A percentile compares a stretch with the other conserved stretches of the same genome.
These are phyloP conservation scores for Penicillium angulare DNA, from an alignment of 495 filamentous ascomycete species.

Conservation along the genomic window DNA sequence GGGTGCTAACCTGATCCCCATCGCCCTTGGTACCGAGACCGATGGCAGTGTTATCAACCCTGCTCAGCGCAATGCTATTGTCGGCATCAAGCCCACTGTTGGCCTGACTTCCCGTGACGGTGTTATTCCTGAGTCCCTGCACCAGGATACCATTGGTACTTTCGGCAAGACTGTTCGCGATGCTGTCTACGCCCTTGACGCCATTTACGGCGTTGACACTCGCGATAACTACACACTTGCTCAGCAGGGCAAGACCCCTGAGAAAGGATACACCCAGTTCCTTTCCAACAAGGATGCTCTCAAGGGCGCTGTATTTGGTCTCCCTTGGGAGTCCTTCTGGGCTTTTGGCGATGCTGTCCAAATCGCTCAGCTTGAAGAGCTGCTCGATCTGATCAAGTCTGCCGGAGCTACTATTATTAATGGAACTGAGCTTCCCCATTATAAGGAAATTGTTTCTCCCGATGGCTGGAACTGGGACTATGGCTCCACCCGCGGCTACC, in stretches of 20 bases:
- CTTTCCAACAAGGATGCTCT: slow-evolving; percentile 52
- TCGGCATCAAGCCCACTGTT: slow-evolving; percentile 68
- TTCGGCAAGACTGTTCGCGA: slow-evolving; percentile 67
- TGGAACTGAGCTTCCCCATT: slow-evolving; percentile 63
- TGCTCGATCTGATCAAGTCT: slow-evolving; percentile 52
- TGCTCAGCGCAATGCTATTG: slow-evolving; percentile 61
- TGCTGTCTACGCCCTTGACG: slow-evolving; percentile 63
- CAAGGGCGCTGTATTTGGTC: slow-evolving; percentile 61
- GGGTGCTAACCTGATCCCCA: slow-evolving; percentile 57
- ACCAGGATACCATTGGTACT: slow-evolving; percentile 66
- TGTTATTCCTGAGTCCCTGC: slow-evolving; percentile 62
- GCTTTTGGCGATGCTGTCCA: slow-evolving; percentile 51
- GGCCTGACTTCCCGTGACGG: slow-evolving; percentile 49
- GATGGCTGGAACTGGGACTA: slow-evolving; percentile 74
- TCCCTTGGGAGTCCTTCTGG: slow-evolving; percentile 74
- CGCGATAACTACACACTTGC: slow-evolving; percentile 60
- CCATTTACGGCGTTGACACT: slow-evolving; percentile 60
- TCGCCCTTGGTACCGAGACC: slow-evolving; percentile 71
- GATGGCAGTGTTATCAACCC: slow-evolving; percentile 74
- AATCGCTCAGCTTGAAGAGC: slow-evolving; percentile 47
- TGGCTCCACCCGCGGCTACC: slow-evolving; percentile 57
- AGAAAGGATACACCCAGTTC: slow-evolving; percentile 54
- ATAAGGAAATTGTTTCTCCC: slow-evolving; percentile 58
- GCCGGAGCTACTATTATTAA: slow-evolving; percentile 71
- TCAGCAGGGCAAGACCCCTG: slow-evolving; percentile 52